Conservation (phyloP, 495 filamentous ascomycete species). For the Penicillium psychrofluorescens region DNA sequence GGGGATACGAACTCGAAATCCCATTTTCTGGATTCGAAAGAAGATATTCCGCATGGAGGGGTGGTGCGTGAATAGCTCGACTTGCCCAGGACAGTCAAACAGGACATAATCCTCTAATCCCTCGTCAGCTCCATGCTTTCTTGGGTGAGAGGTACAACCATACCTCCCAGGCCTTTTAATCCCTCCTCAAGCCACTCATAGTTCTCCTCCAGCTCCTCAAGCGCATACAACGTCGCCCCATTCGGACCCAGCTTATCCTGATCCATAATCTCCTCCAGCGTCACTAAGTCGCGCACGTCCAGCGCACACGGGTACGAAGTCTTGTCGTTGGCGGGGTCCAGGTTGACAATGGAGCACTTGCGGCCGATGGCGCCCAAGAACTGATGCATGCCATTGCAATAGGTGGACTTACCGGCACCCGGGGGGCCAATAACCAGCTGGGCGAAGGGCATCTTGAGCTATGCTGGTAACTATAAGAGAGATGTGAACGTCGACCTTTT, state of each 20-base stretch:
- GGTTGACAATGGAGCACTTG: constrained; percentile 89
- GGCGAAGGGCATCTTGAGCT: constrained; percentile 47
- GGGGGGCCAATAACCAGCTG: constrained; percentile 89
- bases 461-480: neutral
- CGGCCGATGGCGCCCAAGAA: constrained; percentile 92
- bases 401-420: constrained; percentile 92
- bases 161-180: constrained; percentile 61
- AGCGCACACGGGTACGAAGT: constrained; percentile 65
- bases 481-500: constrained; percentile 7
- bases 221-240: constrained; percentile 82
- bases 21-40: constrained; percentile 79
- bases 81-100: constrained; percentile 95
- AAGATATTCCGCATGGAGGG: constrained; percentile 85
- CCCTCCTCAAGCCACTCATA: constrained; percentile 82
- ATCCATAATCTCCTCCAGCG: constrained; percentile 90
- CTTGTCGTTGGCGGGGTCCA: constrained; percentile 91
- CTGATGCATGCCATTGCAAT: constrained; percentile 98
- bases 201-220: constrained; percentile 91
- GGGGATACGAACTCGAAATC: constrained; percentile 65
- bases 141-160: neutral
- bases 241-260: constrained; percentile 88
- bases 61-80: constrained; percentile 95
- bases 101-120: constrained; percentile 78
- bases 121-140: neutral
- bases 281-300: constrained; percentile 83